phyloP scores from a whole-genome alignment of 306 rosid species.

The Echinosophora koreensis region DNA sequence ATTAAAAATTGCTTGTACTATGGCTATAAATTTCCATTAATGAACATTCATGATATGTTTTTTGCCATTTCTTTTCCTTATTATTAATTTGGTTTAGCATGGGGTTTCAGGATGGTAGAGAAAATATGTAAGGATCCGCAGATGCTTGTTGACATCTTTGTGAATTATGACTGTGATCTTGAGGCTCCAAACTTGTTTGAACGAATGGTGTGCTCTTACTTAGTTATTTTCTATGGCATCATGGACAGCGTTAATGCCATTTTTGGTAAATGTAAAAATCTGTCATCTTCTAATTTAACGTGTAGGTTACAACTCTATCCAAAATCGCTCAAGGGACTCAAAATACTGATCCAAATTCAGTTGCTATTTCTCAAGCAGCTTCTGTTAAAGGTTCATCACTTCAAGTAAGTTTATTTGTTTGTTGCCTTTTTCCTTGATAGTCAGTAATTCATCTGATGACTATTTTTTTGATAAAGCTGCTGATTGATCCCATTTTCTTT shows the following conservation, averaged over 20 bases:
- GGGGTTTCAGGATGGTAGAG: constrained; percentile 90
- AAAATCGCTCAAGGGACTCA: constrained; percentile 90
- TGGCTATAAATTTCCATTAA: constrained; percentile 12
- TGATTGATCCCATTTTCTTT: constrained; percentile 49
- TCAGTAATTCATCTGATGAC: constrained; percentile 32
- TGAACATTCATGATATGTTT: constrained; percentile 22
- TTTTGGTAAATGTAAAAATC: constrained; percentile 38
- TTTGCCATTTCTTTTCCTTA: constrained; percentile 43
- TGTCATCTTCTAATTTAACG: constrained; percentile 45
- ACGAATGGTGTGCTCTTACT: constrained; percentile 89
- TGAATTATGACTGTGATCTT: constrained; percentile 99
- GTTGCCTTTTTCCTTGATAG: constrained; percentile 38
- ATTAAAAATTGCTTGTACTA: constrained; percentile 35
- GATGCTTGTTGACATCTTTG: constrained; percentile 98
- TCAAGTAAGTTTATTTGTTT: constrained; percentile 70
- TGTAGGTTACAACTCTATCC: constrained; percentile 89
- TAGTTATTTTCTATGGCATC: constrained; percentile 37
- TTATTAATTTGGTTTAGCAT: constrained; percentile 45
- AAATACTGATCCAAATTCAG: constrained; percentile 82
- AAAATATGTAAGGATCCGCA: constrained; percentile 95
- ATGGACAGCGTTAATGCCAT: constrained; percentile 17
- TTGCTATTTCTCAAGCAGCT: constrained; percentile 75
- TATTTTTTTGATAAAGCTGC: constrained; percentile 31
- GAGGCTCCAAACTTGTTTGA: constrained; percentile 99
- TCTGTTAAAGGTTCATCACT: constrained; percentile 92